phyloP scores from a whole-genome alignment of 2,329 filamentous ascomycete genomes.

The Cladosporium sp. region DNA sequence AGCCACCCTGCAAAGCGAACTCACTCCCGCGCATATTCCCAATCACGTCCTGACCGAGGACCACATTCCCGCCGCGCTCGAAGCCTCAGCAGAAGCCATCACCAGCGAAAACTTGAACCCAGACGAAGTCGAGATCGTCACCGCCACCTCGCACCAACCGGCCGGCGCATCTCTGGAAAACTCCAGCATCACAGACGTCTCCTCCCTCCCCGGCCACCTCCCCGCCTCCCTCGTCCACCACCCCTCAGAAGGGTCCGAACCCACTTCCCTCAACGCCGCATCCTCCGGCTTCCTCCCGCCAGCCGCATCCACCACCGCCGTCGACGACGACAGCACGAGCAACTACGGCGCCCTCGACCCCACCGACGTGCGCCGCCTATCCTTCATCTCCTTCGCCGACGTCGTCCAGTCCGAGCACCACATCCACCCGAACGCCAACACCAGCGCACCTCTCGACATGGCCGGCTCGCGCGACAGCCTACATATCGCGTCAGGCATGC shows the following conservation, averaged over 20 bases:
- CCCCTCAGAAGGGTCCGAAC: constrained; percentile 21
- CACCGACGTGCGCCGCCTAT: constrained; percentile 75
- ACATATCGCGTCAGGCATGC: constrained; percentile 41
- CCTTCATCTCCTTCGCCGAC: constrained; percentile 96
- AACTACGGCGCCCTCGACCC: constrained; percentile 76
- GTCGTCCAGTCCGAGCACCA: constrained; percentile 85
- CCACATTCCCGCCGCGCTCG: constrained; percentile 84
- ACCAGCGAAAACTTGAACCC: constrained; percentile 81
- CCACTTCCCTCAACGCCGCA: constrained; percentile 73
- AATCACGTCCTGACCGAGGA: constrained; percentile 93
- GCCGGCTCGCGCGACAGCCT: constrained; percentile 62
- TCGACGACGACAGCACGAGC: constrained; percentile 59
- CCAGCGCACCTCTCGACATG: constrained; percentile 13
- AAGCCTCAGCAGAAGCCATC: constrained; percentile 87
- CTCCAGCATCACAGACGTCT: constrained; percentile 26
- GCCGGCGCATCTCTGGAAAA: constrained; percentile 51
- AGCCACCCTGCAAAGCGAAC: constrained; percentile 59
- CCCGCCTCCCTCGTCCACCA: constrained; percentile 9
- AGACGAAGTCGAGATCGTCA: constrained; percentile 89
- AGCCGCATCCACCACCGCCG: background rate
- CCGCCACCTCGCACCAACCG: constrained; percentile 77
- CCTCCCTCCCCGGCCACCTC: constrained; percentile 18
- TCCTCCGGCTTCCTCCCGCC: constrained; percentile 74
- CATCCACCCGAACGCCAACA: constrained; percentile 22
- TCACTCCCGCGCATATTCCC: constrained; percentile 67